These are phyloP conservation scores for Selaginella moellendorffii DNA, from an alignment of 75 land plant genomes.

Conservation along the genomic window DNA sequence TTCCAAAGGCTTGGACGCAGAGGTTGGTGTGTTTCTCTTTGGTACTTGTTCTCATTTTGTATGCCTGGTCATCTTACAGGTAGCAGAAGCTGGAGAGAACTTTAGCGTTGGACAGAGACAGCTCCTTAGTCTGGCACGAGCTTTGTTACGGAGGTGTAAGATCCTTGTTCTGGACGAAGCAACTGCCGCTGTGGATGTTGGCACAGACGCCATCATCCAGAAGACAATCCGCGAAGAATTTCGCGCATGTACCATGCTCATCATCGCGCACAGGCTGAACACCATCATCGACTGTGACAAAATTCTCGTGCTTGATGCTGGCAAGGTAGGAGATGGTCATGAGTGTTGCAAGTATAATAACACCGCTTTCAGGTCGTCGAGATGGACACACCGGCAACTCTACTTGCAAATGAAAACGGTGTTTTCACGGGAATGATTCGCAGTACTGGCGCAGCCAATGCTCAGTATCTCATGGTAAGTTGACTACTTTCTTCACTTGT, in stretches of 20 bases:
- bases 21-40: constrained; percentile 30
- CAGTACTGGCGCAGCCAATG: constrained; percentile 10
- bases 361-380: background rate
- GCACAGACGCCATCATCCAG: constrained; percentile 91
- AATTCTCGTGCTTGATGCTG: constrained; percentile 75
- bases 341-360: background rate
- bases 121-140: constrained; percentile 86
- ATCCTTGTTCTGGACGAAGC: constrained; percentile 99
- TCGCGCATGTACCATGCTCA: constrained; percentile 91
- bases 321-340: constrained; percentile 32
- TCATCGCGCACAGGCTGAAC: constrained; percentile 90
- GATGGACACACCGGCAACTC: background rate
- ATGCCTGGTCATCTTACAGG: constrained; percentile 23
- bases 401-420: constrained; percentile 9
- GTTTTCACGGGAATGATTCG: constrained; percentile 6
- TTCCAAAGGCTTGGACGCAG: constrained; percentile 74
- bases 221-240: constrained; percentile 96
- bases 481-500: background rate
- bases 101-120: constrained; percentile 99
- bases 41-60: background rate
- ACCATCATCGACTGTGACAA: constrained; percentile 92
- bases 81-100: constrained; percentile 85
- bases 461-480: constrained; percentile 4
- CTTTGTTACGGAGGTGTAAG: constrained; percentile 78
- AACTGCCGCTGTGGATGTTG: constrained; percentile 98